phyloP scores from a whole-genome alignment of 2,329 filamentous ascomycete species.

The Diaporthe sp. region DNA sequence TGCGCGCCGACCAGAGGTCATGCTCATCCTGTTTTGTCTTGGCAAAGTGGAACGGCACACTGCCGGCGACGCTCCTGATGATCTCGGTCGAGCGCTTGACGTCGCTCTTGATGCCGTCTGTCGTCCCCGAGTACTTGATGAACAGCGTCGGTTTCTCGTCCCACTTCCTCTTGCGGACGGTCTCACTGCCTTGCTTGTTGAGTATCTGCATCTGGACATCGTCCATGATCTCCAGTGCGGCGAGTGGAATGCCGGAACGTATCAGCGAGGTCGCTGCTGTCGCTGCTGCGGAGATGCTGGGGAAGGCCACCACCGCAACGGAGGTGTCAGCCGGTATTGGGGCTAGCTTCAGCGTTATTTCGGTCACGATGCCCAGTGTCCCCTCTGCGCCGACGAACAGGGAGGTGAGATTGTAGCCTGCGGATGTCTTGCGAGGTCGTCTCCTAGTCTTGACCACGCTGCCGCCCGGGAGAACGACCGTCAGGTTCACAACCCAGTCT shows the following conservation, averaged over 20 bases:
- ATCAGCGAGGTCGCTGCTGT: conserved; percentile 75
- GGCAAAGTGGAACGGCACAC: conserved; percentile 76
- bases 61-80: conserved; percentile 68
- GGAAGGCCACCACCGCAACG: conserved; percentile 75
- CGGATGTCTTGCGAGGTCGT: conserved; percentile 77
- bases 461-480: conserved; percentile 79
- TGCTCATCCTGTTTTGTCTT: conserved; percentile 73
- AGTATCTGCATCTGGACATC: conserved; percentile 78
- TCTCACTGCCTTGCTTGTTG: conserved; percentile 73
- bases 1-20: conserved; percentile 82
- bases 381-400: conserved; percentile 81
- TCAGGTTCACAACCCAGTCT: conserved; percentile 80
- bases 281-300: conserved; percentile 72
- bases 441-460: conserved; percentile 77
- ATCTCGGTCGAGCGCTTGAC: conserved; percentile 72
- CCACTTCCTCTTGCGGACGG: conserved; percentile 70
- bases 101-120: conserved; percentile 73
- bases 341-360: conserved; percentile 77
- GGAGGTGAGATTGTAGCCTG: conserved; percentile 79
- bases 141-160: conserved; percentile 80
- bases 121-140: conserved; percentile 80
- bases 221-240: conserved; percentile 75
- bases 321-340: conserved; percentile 74
- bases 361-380: conserved; percentile 79
- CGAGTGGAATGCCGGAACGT: conserved; percentile 74